A percentile compares a stretch with the other conserved stretches of the same genome.
Conservation (phyloP, 2,329 filamentous ascomycete species). For the Thielaviopsis populi region DNA sequence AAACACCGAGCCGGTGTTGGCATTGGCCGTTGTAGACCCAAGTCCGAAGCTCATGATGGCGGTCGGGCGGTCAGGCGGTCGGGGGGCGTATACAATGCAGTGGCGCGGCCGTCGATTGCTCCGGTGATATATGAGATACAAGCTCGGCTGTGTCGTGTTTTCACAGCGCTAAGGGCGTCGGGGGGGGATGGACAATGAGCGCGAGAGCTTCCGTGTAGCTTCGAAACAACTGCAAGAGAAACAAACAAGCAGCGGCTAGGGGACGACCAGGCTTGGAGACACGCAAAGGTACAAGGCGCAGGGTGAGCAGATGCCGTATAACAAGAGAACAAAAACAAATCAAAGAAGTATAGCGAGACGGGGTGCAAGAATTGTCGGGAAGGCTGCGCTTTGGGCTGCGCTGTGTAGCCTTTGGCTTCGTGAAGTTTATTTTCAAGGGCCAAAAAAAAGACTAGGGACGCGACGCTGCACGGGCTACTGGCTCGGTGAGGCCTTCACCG, state of each 20-base stretch:
- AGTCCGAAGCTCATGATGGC: slow-evolving; percentile 14
- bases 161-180: not conserved
- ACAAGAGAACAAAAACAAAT: not conserved
- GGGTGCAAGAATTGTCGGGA: not conserved
- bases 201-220: slow-evolving; percentile 1
- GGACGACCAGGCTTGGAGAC: not conserved
- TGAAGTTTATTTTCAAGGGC: slow-evolving; percentile 1
- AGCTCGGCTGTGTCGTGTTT: not conserved
- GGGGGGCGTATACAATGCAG: not conserved
- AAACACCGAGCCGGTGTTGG: slow-evolving; percentile 15
- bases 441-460: slow-evolving; percentile 1
- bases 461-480: not conserved
- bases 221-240: not conserved
- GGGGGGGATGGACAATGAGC: not conserved
- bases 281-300: not conserved
- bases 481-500: slow-evolving; percentile 5
- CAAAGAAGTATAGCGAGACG: not conserved
- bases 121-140: too few species aligned
- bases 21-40: slow-evolving; percentile 2
- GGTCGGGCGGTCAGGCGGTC: not conserved
- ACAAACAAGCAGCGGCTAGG: not conserved
- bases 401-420: not conserved
- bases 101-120: not conserved
- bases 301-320: not conserved
- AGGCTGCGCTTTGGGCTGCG: not conserved